Conservation (phyloP, 106 monocot species). For the Triglochin maritima region DNA sequence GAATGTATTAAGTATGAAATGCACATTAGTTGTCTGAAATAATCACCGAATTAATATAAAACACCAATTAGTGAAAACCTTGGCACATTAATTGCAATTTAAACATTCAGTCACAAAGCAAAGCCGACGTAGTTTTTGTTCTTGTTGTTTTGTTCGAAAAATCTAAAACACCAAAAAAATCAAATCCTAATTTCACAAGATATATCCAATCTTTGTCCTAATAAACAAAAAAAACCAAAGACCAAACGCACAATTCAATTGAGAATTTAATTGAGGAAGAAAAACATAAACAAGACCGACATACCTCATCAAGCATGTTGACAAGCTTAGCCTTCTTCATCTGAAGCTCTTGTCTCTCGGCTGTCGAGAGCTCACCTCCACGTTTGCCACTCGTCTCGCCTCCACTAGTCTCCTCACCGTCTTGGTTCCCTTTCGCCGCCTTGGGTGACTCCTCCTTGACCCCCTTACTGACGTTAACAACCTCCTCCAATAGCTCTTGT, state of each 20-base stretch:
- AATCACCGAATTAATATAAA: too few species aligned
- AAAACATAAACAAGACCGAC: neutral
- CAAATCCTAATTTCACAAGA: too few species aligned
- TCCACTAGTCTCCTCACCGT: neutral
- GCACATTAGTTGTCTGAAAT: too few species aligned
- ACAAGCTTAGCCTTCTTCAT: constrained; percentile 95
- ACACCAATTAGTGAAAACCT: too few species aligned
- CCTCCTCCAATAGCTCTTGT: constrained; percentile 78
- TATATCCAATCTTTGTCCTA: too few species aligned
- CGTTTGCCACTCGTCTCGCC: constrained; percentile 8
- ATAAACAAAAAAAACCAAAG: too few species aligned
- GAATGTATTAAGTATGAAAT: too few species aligned
- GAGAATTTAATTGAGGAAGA: neutral
- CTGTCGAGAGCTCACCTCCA: constrained; percentile 37
- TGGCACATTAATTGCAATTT: too few species aligned
- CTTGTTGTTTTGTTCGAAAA: too few species aligned
- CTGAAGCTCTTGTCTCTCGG: constrained; percentile 83
- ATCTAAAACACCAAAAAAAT: too few species aligned
- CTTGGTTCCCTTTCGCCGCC: constrained; percentile 5
- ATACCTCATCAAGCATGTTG: constrained; percentile 89
- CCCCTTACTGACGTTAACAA: constrained; percentile 56
- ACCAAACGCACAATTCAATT: too few species aligned
- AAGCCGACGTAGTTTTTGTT: neutral
- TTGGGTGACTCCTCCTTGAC: constrained; percentile 10
- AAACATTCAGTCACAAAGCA: too few species aligned